These are phyloP conservation scores for Senna tora DNA, from an alignment of 306 rosid genomes.

Conservation along the genomic window DNA sequence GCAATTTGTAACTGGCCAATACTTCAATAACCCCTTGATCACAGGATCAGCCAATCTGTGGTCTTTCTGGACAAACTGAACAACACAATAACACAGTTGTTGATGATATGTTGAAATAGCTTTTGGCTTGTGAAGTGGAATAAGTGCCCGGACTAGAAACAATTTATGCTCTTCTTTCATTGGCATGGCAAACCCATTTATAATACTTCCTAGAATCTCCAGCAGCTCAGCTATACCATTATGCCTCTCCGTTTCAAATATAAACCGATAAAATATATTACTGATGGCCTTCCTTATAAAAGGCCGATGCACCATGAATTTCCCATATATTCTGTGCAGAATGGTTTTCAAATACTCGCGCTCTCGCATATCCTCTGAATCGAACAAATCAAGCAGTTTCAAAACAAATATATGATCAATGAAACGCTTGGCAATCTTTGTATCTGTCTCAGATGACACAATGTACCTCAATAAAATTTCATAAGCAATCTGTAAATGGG, in stretches of 20 bases:
- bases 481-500: slow-evolving; percentile 67
- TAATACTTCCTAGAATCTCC: slow-evolving; percentile 71
- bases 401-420: slow-evolving; percentile 65
- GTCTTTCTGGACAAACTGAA: slow-evolving; percentile 80
- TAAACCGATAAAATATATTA: slow-evolving; percentile 65
- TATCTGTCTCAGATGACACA: slow-evolving; percentile 61
- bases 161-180: slow-evolving; percentile 81
- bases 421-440: slow-evolving; percentile 57
- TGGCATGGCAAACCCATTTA: slow-evolving; percentile 74
- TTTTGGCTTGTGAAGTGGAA: slow-evolving; percentile 79
- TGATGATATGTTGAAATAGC: slow-evolving; percentile 52
- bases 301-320: slow-evolving; percentile 79
- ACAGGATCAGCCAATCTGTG: slow-evolving; percentile 63
- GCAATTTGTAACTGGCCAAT: slow-evolving; percentile 73
- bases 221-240: slow-evolving; percentile 69
- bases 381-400: slow-evolving; percentile 66
- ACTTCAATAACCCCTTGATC: slow-evolving; percentile 67
- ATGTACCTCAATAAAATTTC: slow-evolving; percentile 65
- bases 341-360: slow-evolving; percentile 69
- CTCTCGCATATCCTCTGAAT: slow-evolving; percentile 75
- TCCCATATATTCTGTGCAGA: slow-evolving; percentile 73
- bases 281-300: slow-evolving; percentile 68
- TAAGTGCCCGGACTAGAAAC: slow-evolving; percentile 60
- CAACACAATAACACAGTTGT: slow-evolving; percentile 62
- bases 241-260: slow-evolving; percentile 71